These are phyloP conservation scores for Puccinia polysora DNA, from an alignment of 1,284 basidiomycete genomes.

Conservation along the genomic window DNA sequence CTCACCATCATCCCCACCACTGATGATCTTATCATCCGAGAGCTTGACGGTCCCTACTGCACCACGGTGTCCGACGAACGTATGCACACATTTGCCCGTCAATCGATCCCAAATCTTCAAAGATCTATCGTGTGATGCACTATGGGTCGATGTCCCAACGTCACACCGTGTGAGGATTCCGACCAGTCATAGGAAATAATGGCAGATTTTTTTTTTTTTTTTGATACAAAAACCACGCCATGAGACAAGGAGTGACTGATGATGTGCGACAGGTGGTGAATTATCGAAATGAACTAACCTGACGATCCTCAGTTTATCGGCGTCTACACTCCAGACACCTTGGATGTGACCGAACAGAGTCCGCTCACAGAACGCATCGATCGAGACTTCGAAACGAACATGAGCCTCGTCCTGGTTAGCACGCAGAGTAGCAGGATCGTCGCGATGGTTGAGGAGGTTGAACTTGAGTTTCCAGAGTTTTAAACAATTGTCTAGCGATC, in stretches of 20 bases:
- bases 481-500: constrained; percentile 91
- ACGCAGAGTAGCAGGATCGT: neutral
- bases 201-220: too few species aligned
- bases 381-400: constrained; percentile 48
- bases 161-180: too few species aligned
- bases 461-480: constrained; percentile 94
- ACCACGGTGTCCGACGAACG: constrained; percentile 87
- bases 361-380: constrained; percentile 57
- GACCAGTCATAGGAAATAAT: too few species aligned
- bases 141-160: too few species aligned
- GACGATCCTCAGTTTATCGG: constrained; percentile 84
- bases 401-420: neutral
- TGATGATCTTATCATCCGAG: constrained; percentile 91
- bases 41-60: constrained; percentile 86
- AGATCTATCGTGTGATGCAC: constrained; percentile 35
- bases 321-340: constrained; percentile 82
- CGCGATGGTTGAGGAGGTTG: constrained; percentile 46
- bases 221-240: neutral
- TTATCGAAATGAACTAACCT: constrained; percentile 64
- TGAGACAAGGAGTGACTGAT: neutral
- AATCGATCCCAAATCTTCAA: constrained; percentile 79
- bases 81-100: constrained; percentile 78
- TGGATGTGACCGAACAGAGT: constrained; percentile 82
- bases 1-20: constrained; percentile 83
- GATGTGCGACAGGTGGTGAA: constrained; percentile 72